A percentile compares a stretch with the other conserved stretches of the same genome.
Conservation (phyloP, 106 monocot species). For the Acorus gramineus region DNA sequence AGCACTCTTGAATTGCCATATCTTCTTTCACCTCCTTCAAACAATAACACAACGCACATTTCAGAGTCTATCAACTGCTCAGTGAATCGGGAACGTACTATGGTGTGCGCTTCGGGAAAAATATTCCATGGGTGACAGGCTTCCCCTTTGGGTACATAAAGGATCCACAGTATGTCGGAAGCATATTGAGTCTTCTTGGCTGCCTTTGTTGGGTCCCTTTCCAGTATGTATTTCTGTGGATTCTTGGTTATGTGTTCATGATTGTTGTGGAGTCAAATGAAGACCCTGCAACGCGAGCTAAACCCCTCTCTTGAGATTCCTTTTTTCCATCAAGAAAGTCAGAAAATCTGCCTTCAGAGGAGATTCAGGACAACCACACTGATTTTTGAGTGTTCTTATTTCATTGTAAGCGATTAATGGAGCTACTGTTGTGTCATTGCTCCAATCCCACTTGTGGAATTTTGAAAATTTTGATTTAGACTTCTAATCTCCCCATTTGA, state of each 20-base stretch:
- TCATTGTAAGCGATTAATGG: no score
- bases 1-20: no score
- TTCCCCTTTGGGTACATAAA: constrained; percentile 94
- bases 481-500: no score
- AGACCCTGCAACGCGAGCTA: constrained; percentile 61
- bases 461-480: no score
- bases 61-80: constrained; percentile 91
- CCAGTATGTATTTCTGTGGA: constrained; percentile 63
- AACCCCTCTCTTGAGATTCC: constrained; percentile 25
- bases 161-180: constrained; percentile 90
- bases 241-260: constrained; percentile 75
- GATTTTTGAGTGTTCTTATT: no score
- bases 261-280: constrained; percentile 63
- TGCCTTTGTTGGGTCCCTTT: constrained; percentile 59
- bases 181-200: constrained; percentile 69
- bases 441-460: no score
- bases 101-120: constrained; percentile 80
- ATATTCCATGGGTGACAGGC: constrained; percentile 73
- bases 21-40: no score
- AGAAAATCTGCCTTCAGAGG: no score
- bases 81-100: constrained; percentile 88
- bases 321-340: no score
- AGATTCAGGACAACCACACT: no score
- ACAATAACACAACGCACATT: not conserved
- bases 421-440: no score